Evolutionary conservation across 257 asterid species (phyloP).

Genomic region (Solanum ossicruentum): DNA sequence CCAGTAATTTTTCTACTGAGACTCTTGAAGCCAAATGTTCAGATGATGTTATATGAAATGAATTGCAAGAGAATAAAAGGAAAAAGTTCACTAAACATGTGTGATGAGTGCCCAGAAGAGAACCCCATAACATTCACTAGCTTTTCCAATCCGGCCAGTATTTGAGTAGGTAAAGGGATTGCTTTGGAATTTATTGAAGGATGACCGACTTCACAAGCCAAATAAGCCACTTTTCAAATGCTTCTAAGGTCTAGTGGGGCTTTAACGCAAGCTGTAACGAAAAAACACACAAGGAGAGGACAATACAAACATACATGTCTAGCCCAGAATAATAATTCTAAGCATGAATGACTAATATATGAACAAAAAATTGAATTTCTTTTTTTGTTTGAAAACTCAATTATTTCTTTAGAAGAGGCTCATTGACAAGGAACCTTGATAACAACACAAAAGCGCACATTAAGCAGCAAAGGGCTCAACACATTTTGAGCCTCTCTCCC

Average conservation of each 20-base stretch:
- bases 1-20: too few species aligned
- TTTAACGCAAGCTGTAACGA: neutral
- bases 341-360: too few species aligned
- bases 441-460: too few species aligned
- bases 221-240: neutral
- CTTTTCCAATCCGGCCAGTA: neutral
- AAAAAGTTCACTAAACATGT: neutral
- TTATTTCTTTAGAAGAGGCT: too few species aligned
- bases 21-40: too few species aligned
- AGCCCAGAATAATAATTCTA: neutral
- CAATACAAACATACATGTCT: neutral
- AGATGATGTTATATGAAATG: neutral
- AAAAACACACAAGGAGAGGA: neutral
- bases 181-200: neutral
- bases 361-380: too few species aligned
- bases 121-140: neutral
- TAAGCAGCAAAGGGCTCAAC: neutral
- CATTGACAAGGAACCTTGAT: neutral
- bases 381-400: neutral
- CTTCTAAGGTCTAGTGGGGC: neutral
- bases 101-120: neutral
- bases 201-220: neutral
- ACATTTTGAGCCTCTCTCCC: neutral
- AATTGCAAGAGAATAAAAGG: neutral
- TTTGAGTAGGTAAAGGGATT: neutral